phyloP scores from a whole-genome alignment of 2,329 filamentous ascomycete species.

The Aspergillus neotritici region DNA sequence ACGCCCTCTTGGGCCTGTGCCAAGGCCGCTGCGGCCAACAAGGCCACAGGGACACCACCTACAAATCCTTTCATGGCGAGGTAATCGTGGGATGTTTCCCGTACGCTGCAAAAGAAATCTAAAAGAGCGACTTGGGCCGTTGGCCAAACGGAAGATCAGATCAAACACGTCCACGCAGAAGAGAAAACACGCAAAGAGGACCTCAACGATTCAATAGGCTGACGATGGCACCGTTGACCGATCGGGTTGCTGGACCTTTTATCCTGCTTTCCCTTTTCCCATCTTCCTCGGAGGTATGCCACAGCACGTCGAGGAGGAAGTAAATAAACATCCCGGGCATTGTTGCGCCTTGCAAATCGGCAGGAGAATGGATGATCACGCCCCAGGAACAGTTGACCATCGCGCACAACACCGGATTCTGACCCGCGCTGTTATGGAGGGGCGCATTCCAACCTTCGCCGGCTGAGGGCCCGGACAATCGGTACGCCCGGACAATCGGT shows the following conservation, averaged over 20 bases:
- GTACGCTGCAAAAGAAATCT: slow-evolving; percentile 7
- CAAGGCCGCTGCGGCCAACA: slow-evolving; percentile 29
- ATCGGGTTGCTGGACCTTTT: slow-evolving; percentile 12
- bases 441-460: no score
- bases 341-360: slow-evolving; percentile 5
- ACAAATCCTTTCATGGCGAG: slow-evolving; percentile 32
- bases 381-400: not conserved
- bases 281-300: slow-evolving; percentile 5
- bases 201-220: no score
- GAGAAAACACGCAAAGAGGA: no score
- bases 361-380: slow-evolving; percentile 12
- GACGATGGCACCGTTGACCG: no score
- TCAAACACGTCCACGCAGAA: no score
- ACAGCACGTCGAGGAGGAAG: not conserved
- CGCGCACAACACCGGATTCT: no score
- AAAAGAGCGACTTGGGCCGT: not conserved
- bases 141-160: not conserved
- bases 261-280: slow-evolving; percentile 3
- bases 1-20: slow-evolving; percentile 11
- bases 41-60: slow-evolving; percentile 31
- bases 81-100: no score
- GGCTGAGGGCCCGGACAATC: no score
- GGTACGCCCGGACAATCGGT: no score
- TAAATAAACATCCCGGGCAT: slow-evolving; percentile 10
- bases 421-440: no score